Conservation (phyloP, 2,329 filamentous ascomycete genomes). For the Stagonosporopsis chrysanthemi region DNA sequence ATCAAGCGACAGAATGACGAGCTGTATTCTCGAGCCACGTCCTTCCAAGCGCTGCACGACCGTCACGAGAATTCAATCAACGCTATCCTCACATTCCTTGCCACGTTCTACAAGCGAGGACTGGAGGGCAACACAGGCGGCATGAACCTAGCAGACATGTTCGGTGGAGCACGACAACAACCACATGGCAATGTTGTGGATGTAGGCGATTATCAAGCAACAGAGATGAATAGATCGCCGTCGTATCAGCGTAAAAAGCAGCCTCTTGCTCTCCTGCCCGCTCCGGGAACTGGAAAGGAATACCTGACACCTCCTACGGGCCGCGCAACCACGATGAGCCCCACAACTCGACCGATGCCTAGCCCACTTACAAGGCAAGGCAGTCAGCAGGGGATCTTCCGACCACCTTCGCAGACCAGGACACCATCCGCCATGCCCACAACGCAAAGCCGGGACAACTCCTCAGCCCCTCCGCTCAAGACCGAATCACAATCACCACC, state of each 20-base stretch:
- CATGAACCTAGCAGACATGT: constrained; percentile 83
- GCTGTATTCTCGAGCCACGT: constrained; percentile 84
- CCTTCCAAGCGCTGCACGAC: constrained; percentile 90
- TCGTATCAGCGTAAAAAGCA: constrained; percentile 48
- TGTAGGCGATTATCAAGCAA: constrained; percentile 62
- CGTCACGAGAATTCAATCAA: constrained; percentile 99
- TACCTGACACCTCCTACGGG: constrained; percentile 27
- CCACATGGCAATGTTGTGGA: constrained; percentile 68
- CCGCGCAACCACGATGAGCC: constrained; percentile 45
- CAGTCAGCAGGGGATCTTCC: constrained; percentile 35
- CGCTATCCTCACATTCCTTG: constrained; percentile 95
- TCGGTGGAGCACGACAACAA: constrained; percentile 70
- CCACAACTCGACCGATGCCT: constrained; percentile 34
- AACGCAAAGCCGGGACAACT: constrained; percentile 20
- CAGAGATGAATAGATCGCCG: constrained; percentile 41
- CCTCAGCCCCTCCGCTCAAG: constrained; percentile 47
- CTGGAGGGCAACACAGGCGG: constrained; percentile 80
- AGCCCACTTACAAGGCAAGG: constrained; percentile 36
- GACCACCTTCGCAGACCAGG: constrained; percentile 28
- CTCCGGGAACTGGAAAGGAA: constrained; percentile 41
- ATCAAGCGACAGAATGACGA: constrained; percentile 87
- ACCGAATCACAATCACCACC: constrained; percentile 52
- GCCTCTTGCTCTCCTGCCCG: constrained; percentile 49
- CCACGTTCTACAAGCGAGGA: constrained; percentile 94
- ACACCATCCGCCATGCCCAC: constrained; percentile 21